Base-by-base conservation (phyloP, 78 protist species). In the Tieghemostelium lacteum region DNA sequence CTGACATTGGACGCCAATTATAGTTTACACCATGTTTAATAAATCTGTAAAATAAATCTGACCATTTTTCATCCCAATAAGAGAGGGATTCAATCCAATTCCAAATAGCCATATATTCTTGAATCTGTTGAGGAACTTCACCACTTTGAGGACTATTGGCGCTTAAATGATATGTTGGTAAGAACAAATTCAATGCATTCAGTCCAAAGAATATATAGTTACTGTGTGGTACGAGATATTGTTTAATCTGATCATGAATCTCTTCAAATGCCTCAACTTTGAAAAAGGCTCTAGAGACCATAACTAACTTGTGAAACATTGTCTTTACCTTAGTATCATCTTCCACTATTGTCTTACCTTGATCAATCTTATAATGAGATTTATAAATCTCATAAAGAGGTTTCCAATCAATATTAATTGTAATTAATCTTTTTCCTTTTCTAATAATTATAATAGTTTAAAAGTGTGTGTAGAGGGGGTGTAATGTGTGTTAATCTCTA, bases 41-140 rank as follows among this genome's bases (percentile, higher is more conserved):
- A 8, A 58, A 19, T 24, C 88, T 28, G 22, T 31, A 37, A 16
- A 80, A 67, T 2, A 80, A 3, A n/a, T 16, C 31, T 42, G 64
- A 8, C 76, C 64, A 67, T 24, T 73, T 58, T 57, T 65, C 75
- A 57, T 80, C 76, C 88, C 88, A 80, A 22, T 69, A 72, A 0
- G 19, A 20, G 40, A 34, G 65, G 8, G 36, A 22, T n/a, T 80
- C 88, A 3, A 80, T 37, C 67, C 60, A 69, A 16, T 55, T 72
- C 88, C 88, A 80, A 57, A 19, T 31, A 2, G 49, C 20, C 4
- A 80, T 20, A 22, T 42, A 57, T 19, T 33, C 50, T 7, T 28
- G 20, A 0, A 67, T 6, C 65, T 54, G 57, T 4, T 52, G 4
- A 24, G 88, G 88, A 0, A 66, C 4, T 49, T 55, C 45, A n/a